Conservation (phyloP, 2,329 filamentous ascomycete genomes). For the Anisogramma anomala region DNA sequence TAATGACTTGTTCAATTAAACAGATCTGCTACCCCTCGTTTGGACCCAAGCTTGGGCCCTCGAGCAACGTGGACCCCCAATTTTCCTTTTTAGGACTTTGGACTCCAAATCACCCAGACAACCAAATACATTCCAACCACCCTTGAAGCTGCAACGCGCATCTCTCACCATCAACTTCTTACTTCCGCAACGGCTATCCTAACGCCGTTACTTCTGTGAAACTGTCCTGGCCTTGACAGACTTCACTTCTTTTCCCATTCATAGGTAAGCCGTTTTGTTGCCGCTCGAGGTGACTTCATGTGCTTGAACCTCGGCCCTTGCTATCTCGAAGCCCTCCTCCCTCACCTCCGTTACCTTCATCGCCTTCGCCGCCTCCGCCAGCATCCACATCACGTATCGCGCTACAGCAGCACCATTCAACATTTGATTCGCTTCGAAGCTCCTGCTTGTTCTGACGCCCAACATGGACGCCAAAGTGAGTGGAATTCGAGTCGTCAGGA, state of each 20-base stretch:
- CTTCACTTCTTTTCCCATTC: not conserved
- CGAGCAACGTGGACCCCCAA: conserved; percentile 6
- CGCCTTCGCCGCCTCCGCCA: not conserved
- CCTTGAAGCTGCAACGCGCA: not conserved
- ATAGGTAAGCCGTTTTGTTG: not conserved
- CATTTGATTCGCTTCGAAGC: conserved; percentile 8
- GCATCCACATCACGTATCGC: conserved; percentile 8
- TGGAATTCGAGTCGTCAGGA: conserved; percentile 6
- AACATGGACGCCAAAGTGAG: conserved; percentile 32
- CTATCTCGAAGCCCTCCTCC: not conserved
- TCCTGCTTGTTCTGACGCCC: not conserved
- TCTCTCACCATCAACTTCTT: not conserved
- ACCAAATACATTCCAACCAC: conserved; percentile 6
- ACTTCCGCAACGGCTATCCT: conserved; percentile 1
- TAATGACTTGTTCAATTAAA: too few species aligned
- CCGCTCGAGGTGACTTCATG: conserved; percentile 3
- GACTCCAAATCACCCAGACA: conserved; percentile 11
- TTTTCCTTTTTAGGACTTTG: conserved; percentile 1
- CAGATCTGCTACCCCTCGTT: too few species aligned
- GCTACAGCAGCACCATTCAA: conserved; percentile 13
- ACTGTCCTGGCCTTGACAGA: not conserved
- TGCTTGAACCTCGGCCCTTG: not conserved
- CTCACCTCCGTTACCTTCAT: not conserved
- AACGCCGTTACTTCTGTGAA: too few species aligned
- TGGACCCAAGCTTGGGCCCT: too few species aligned